Base-by-base conservation (phyloP, 176 grass and related monocot genomes). In the Eleusine indica region DNA sequence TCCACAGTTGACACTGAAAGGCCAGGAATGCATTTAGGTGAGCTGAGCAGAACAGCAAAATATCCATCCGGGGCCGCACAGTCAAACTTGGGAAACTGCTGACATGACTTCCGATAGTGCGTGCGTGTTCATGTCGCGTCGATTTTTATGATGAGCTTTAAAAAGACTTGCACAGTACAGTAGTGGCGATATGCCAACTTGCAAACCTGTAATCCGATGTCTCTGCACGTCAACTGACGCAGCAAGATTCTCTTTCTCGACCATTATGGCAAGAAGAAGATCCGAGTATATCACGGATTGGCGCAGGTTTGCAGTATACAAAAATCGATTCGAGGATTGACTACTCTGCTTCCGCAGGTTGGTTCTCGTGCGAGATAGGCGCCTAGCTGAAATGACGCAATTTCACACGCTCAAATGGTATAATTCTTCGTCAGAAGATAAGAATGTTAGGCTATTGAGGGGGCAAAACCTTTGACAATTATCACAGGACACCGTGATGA, bases 111-210 rank as follows among this genome's bases (percentile, higher is more conserved):
- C 6, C 77, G 29, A 18, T 68, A 80, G 64, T 69, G 65, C 47
- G 25, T 70, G 43, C 52, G 46, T 47, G 18, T 19, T 15, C 17
- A 15, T 28, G 68, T 12, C 11, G 25, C 25, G 25, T 25, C 25
- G 25, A 25, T 25, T 10, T 21, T 60, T 3, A 46, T 41, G 47
- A 80, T 3, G 64, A 22, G 19, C n/a, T 54, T 48, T 28, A 39
- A 52, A 17, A 51, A 52, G 47, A 80, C 78, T 64, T 64, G 30
- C 30, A 22, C 62, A 51, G 43, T 7, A 2, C 1, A 38, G 30
- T 48, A 38, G 77, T 68, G 78, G 47, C 25, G 78, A 25, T n/a
- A 8, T 13, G 65, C 65, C 65, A 56, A 80, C 47, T 28, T 69
- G 7, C 52, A 30, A 15, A 1, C 71, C 68, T 58, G 37, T 15